Evolutionary conservation across 768 basidiomycete genomes (phyloP), one percentile per base, ranked within the genome.

Genomic region (Sistotremastrum niveocremeum): DNA sequence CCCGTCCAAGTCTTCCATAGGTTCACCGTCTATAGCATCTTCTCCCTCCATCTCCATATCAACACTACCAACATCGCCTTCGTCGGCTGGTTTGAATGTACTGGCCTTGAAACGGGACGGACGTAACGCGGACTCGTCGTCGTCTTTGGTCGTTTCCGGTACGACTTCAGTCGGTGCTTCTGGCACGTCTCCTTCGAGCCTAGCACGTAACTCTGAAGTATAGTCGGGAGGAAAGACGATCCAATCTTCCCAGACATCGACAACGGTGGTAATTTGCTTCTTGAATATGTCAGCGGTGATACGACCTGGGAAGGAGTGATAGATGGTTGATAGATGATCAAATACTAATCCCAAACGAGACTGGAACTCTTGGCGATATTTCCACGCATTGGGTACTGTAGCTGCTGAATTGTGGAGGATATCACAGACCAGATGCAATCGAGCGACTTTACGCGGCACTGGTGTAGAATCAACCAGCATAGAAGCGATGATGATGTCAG

Each of bases 191-290:
- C 87, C 87, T 42, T 93, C 86, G 42, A 98, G 70, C 46, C 90
- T 69, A 45, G 62, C 63, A 29, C 88, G 71, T 10, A 94, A 70
- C 54, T 82, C 78, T 2, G 71, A 57, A 0, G 85, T 91, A 56
- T 84, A 86, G 46, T 93, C 86, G 2, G 83, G 84, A 44, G 87
- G 72, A 59, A 98, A 98, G 33, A 97, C 86, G 48, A 98, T 93
- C 91, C 93, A 94, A 59, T 95, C 84, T 58, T 97, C 95, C 91
- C 95, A 97, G 32, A 97, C 82, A 56, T 97, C 93, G 4, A 98
- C 73, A 11, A 98, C 79, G 6, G 79, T 67, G 4, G 77, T 79
- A 49, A 98, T 88, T 62, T 97, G 89, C 53, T 82, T 83, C 66
- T 85, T 93, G 72, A 98, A 99, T 1, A 84, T 81, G 53, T 98